phyloP scores from a whole-genome alignment of 2,329 filamentous ascomycete genomes.

The Fusarium drepaniforme region DNA sequence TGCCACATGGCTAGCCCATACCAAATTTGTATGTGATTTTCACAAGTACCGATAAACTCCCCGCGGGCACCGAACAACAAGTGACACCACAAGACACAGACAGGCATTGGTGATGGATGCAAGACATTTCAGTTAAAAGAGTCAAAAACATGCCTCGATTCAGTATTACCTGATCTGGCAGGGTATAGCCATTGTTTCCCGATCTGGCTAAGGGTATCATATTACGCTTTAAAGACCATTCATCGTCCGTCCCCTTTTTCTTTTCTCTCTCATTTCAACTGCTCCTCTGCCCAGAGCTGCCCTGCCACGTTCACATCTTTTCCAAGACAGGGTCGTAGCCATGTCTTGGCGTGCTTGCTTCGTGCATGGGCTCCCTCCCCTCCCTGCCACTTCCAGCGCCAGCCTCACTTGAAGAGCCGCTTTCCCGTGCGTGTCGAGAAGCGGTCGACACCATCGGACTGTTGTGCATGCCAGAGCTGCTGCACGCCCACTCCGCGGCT shows the following conservation, averaged over 20 bases:
- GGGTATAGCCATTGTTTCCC: conserved; percentile 21
- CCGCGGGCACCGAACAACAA: background rate
- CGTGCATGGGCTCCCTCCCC: background rate
- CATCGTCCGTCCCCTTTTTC: background rate
- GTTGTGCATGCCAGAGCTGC: conserved; percentile 71
- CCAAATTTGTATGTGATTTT: conserved; percentile 16
- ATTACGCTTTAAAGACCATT: conserved; percentile 32
- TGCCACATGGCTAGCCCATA: conserved; percentile 3
- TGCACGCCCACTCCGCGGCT: conserved; percentile 73
- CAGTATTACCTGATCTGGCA: conserved; percentile 22
- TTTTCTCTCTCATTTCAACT: background rate
- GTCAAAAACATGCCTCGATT: background rate
- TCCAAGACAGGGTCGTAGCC: conserved; percentile 4
- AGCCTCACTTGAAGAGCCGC: conserved; percentile 64
- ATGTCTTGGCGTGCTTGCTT: background rate
- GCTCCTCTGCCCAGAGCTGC: background rate
- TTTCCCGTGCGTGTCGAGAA: conserved; percentile 67
- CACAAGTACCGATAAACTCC: conserved; percentile 28
- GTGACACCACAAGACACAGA: conserved; percentile 2
- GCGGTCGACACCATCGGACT: conserved; percentile 69
- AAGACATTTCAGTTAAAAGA: background rate
- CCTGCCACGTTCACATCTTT: conserved; percentile 1
- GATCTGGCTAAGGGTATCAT: conserved; percentile 33
- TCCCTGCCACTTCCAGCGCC: background rate
- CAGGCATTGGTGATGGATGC: background rate